These are phyloP conservation scores for Pythium folliculosum DNA, from an alignment of 352 stramenopile genomes.

Conservation along the genomic window DNA sequence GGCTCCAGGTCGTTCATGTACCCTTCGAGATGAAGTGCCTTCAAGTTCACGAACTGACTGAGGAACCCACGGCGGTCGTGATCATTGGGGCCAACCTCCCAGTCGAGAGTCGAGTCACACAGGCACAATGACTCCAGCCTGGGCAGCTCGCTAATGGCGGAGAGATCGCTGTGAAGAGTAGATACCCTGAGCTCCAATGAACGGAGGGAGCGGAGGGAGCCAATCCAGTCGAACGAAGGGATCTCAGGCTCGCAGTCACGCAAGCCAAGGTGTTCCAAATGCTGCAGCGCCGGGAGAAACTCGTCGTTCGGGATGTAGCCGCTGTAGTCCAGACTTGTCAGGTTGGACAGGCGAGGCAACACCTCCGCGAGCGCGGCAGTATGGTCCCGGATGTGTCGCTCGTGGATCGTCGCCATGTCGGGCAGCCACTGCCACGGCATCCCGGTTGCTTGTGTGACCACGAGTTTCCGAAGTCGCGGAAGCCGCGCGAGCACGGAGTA, in stretches of 20 bases:
- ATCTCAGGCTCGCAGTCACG: neutral
- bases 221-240: neutral
- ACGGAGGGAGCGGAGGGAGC: neutral
- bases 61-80: neutral
- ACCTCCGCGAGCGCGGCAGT: neutral
- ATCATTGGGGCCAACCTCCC: neutral
- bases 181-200: neutral
- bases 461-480: neutral
- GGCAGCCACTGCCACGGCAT: slow-evolving; percentile 5
- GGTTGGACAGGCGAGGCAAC: neutral
- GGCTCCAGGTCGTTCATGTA: neutral
- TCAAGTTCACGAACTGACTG: neutral
- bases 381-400: neutral
- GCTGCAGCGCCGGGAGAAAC: neutral
- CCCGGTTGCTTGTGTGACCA: neutral
- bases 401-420: neutral
- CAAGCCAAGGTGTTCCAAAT: neutral
- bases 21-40: neutral
- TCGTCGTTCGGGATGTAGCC: neutral
- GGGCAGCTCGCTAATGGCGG: neutral
- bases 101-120: neutral
- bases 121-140: neutral
- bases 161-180: neutral
- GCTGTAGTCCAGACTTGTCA: slow-evolving; percentile 5
- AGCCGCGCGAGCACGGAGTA: neutral